These are phyloP conservation scores for Eustoma russellianum DNA, from an alignment of 257 asterid species.

Conservation along the genomic window DNA sequence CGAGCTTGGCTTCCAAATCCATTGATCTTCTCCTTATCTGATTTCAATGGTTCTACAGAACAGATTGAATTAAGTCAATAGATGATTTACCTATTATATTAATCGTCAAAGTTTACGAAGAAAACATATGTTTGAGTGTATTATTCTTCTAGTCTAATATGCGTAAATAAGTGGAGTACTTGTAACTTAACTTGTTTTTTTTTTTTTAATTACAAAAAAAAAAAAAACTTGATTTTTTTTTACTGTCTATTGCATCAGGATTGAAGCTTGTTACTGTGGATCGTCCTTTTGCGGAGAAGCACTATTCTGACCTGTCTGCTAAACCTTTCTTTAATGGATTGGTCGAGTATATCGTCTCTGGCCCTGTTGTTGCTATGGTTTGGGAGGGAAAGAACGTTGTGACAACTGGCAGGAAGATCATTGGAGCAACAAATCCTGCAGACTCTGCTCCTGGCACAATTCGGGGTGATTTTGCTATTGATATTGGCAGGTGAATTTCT, in stretches of 20 bases:
- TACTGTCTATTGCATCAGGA: slow-evolving; percentile 26
- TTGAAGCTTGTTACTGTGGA: slow-evolving; percentile 75
- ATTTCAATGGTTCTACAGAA: too few relatives aligned
- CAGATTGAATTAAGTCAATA: too few relatives aligned
- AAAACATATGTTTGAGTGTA: too few relatives aligned
- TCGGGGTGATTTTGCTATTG: slow-evolving; percentile 88
- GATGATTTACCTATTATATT: too few relatives aligned
- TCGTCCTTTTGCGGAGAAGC: slow-evolving; percentile 83
- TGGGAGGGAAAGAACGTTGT: slow-evolving; percentile 97
- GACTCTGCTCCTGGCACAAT: slow-evolving; percentile 95
- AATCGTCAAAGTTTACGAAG: too few relatives aligned
- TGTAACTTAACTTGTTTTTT: not conserved
- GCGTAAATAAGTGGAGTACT: too few relatives aligned
- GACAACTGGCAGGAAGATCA: slow-evolving; percentile 82
- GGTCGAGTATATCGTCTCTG: slow-evolving; percentile 83
- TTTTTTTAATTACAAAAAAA: too few relatives aligned
- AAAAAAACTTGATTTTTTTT: not conserved
- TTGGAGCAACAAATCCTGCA: slow-evolving; percentile 94
- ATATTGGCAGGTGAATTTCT: slow-evolving; percentile 62
- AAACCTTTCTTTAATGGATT: slow-evolving; percentile 86
- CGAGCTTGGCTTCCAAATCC: too few relatives aligned
- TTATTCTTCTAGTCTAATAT: too few relatives aligned
- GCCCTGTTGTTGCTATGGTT: slow-evolving; percentile 96
- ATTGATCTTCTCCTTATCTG: too few relatives aligned
- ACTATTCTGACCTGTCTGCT: slow-evolving; percentile 80